phyloP scores from a whole-genome alignment of 1,284 basidiomycete species.

The Xerocomus amazonicus region DNA sequence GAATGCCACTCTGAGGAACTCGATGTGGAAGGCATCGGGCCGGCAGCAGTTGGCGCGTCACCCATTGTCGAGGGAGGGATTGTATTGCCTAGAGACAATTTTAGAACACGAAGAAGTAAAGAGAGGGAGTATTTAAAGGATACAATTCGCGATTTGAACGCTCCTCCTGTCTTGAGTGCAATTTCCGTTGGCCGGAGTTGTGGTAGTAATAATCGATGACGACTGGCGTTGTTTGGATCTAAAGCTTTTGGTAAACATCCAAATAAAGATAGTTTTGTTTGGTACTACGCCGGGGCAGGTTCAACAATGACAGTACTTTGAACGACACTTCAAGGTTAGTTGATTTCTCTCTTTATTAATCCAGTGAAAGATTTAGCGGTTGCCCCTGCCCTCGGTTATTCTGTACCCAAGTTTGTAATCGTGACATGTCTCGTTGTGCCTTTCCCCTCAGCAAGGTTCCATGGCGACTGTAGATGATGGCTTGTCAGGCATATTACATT shows the following conservation, averaged over 20 bases:
- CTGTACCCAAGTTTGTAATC: too few relatives aligned
- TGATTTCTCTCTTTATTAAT: too few relatives aligned
- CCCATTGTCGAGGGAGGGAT: slow-evolving; percentile 11
- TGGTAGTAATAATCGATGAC: slow-evolving; percentile 1
- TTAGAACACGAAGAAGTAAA: not conserved
- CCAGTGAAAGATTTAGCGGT: too few relatives aligned
- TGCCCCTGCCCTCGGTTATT: too few relatives aligned
- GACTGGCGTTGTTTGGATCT: slow-evolving; percentile 26
- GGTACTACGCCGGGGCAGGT: too few relatives aligned
- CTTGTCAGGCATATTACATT: too few relatives aligned
- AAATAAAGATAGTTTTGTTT: slow-evolving; percentile 6
- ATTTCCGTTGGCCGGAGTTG: not conserved
- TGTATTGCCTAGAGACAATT: not conserved
- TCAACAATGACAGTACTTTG: too few relatives aligned
- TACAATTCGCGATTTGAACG: not conserved
- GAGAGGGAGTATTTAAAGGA: not conserved
- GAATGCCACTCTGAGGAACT: slow-evolving; percentile 52
- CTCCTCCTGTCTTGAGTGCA: not conserved
- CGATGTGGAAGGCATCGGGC: slow-evolving; percentile 17
- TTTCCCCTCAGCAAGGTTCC: too few relatives aligned
- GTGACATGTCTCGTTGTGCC: too few relatives aligned
- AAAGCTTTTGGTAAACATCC: slow-evolving; percentile 24
- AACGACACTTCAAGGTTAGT: too few relatives aligned
- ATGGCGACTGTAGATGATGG: too few relatives aligned
- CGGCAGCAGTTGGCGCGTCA: slow-evolving; percentile 9